Conservation (phyloP, 306 rosid genomes). For the Trifolium repens region DNA sequence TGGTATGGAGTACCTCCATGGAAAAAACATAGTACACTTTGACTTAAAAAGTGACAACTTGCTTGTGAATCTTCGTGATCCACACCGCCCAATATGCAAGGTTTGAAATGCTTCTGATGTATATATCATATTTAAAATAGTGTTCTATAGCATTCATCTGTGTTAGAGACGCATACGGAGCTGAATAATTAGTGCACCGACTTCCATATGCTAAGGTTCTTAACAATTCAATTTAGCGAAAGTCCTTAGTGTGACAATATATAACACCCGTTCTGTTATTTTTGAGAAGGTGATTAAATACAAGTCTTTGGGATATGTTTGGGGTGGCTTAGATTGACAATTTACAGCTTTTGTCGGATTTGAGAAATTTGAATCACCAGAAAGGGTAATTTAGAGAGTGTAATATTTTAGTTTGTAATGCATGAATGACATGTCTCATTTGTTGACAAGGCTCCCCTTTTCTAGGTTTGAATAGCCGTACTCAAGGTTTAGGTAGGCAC, state of each 20-base stretch:
- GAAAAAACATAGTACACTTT: conserved; percentile 92
- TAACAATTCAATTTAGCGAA: conserved; percentile 10
- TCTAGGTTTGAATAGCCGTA: background rate
- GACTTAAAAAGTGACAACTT: conserved; percentile 97
- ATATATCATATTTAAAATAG: conserved; percentile 30
- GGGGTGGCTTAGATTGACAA: conserved; percentile 25
- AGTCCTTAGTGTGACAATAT: conserved; percentile 11
- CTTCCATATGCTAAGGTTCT: conserved; percentile 23
- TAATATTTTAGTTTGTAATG: background rate
- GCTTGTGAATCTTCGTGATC: conserved; percentile 92
- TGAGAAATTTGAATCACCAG: conserved; percentile 2
- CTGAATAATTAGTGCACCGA: conserved; percentile 10
- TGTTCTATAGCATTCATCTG: conserved; percentile 16
- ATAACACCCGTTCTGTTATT: background rate
- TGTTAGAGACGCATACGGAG: conserved; percentile 23
- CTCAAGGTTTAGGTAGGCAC: conserved; percentile 12
- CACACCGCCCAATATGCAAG: conserved; percentile 96
- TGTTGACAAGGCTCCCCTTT: no score
- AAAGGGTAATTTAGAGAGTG: conserved; percentile 1
- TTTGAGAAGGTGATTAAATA: background rate
- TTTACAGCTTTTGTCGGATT: conserved; percentile 18
- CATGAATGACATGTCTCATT: no score
- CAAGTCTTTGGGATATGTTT: conserved; percentile 1
- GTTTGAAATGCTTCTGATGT: conserved; percentile 47
- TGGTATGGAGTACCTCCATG: conserved; percentile 97